Base-by-base conservation (phyloP, 2,329 filamentous ascomycete genomes). In the Waltergamsia citrina region DNA sequence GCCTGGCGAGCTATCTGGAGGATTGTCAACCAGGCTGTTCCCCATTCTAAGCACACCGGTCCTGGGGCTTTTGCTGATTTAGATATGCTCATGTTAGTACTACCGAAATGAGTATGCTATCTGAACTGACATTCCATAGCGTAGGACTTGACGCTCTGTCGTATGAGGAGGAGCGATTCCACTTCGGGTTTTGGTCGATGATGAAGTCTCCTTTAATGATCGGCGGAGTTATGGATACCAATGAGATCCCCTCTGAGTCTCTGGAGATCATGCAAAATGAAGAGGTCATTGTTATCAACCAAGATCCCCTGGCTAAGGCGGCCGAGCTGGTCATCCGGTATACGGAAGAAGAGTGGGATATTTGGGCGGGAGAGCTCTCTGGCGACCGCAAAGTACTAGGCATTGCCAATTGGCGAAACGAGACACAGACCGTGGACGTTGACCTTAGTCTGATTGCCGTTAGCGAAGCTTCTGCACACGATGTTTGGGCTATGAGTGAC, bases 251-350 rank as follows among this genome's bases (percentile, higher is more conserved):
- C 2, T 36, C 48, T 0, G 47, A 50, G 1, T 69, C 67, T 0
- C 44, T 71, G 11, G 49, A 51, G 6, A 52, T 69, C 12, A 46
- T 70, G 30, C 55, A 54, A 2, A 75, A 76, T 48, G 54, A 60
- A 18, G 71, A 73, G 35, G 62, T 73, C 16, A 68, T 78, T 17
- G 63, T 63, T 0, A 68, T 73, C 44, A 77, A 77, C 42, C 72
- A 78, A 42, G 74, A 78, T 43, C 38, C 62, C 0, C 49, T 76
- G 0, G 69, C 61, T 0, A 52, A 64, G 34, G 67, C 71, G 29
- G 69, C 71, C 1, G 56, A 57, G n/a, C 52, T 79, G 2, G 48
- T 64, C 2, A 52, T 65, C 5, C 56, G 67, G 5, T 63, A 64
- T 43, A 64, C 65, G 0, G 59, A 65, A 16, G 60, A 65, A 19